Evolutionary conservation across 768 basidiomycete species (phyloP), one percentile per base, ranked within the genome.

Genomic region (Termitomyces heimii): DNA sequence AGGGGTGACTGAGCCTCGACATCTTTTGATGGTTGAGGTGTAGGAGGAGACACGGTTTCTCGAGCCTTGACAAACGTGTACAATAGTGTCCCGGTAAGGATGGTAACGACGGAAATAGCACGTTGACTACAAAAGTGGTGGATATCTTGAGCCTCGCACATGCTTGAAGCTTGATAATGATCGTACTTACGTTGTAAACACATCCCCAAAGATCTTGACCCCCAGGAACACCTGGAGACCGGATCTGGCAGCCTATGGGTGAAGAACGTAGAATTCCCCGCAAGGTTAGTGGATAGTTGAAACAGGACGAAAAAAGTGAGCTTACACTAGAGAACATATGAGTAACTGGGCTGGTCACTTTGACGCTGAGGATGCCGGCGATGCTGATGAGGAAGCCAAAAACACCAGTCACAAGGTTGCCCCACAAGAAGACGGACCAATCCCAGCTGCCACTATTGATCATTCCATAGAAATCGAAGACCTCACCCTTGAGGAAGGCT

Each of bases 361-460:
- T 90, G 74, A 92, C 89, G 32, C 85, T 88, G 31, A 92, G 73
- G 58, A 88, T 75, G 39, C 87, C 86, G 5, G 90, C 90, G 47
- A 92, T 77, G 67, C 86, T 87, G 73, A 92, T 88, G 58, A 92
- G 70, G 76, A 90, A 92, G 0, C 90, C 91, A 59, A 91, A 76
- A 9, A 83, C 71, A 32, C 89, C 89, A 73, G 88, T 70, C 7
- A 70, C 58, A 34, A 68, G 59, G 40, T 68, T 68, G 8, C 68
- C 71, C 62, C 65, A 69, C 1, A 61, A 55, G 58, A 71, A 71
- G 12, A 66, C 68, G 16, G 58, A 60, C 70, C 68, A 69, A 34
- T 68, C 60, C 67, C 67, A 66, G 22, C 40, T 58, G 8, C 60
- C 60, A 14, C 53, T 52, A 45, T 58, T 60, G 14, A 86, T 61